Evolutionary conservation across 192 early-diverging fungal genomes (phyloP), one percentile per base, ranked within the genome.

Genomic region (Backusella mclennaniae): DNA sequence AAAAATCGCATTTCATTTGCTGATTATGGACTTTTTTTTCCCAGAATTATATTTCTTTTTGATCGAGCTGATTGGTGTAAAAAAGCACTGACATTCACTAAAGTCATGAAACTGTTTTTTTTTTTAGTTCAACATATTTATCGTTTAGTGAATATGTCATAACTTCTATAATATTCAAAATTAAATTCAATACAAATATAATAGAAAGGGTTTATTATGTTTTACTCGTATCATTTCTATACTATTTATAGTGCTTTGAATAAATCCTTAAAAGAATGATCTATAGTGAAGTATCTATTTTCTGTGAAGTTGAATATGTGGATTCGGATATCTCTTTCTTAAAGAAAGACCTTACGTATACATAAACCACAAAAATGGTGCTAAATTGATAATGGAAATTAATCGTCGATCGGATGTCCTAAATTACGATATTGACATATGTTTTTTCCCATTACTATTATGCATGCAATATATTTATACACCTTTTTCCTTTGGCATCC

Each of bases 311-410:
- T 63, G 26, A 63, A 29, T 63, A 29, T 29, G 21, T 63, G 7
- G 12, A 63, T 63, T 49, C 56, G 11, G 56, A 63, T 29, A 63
- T 63, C 56, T 63, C 26, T 11, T 59, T 59, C 19, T 29, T 29
- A 63, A 59, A 29, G 21, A 63, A 63, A 63, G n/a, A 23, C 23
- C 19, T 49, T 49, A 21, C 17, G 17, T 49, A 63, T 26, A 9
- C 12, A 56, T 23, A 23, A 7, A 63, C 56, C 11, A 26, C 23
- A 29, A 4, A 63, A 63, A 63, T 4, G 21, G n/a, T 29, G 26
- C 56, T 63, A 63, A 63, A 23, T 63, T 63, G 56, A 29, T 63
- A 63, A 63, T 29, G 23, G 56, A 63, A 63, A 63, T 63, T 63
- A 26, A 14, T 2, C 56, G 56, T 12, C 9, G 56, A 63, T 63